Base-by-base conservation (phyloP, 2,329 filamentous ascomycete species). In the Cladosporium sp. region DNA sequence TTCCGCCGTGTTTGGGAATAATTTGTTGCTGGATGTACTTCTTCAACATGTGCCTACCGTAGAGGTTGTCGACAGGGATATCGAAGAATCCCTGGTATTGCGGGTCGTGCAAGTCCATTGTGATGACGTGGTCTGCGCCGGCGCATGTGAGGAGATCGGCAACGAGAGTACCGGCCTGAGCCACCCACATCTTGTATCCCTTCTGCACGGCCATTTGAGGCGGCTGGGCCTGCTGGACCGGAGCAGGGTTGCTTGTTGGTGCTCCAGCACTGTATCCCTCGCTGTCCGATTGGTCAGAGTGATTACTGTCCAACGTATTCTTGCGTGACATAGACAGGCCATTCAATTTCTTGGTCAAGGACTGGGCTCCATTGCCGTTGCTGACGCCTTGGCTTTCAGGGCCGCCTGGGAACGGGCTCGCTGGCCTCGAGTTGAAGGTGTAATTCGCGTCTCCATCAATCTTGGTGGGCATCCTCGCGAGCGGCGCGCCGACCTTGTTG, bases 81-180 rank as follows among this genome's bases (percentile, higher is more conserved):
- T 99, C 94, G 76, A 99, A 98, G 84, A 97, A 99, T 63, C 95
- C 95, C 79, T 99, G 95, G 76, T 98, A 98, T 79, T 99, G 93
- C 49, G 92, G 91, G 78, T 97, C 94, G 77, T 95, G 92, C 61
- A 99, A 85, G 76, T 99, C 95, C 91, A 99, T 96, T 34, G 94
- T 97, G 77, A 98, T 97, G 76, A 95, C 89, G 79, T 98, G 95
- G 78, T 99, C 94, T 54, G 95, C 93, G 70, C 95, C 95, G 69
- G 95, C 94, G 79, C 93, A 97, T 48, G 93, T 97, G 70, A 99
- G 84, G 53, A 99, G 87, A 77, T 98, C 93, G 59, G 95, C 95
- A 58, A 99, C 91, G 65, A 99, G 85, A 32, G 93, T 98, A 67
- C 95, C 95, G 49, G 95, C 93, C 81, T 98, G 95, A 25, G 95